Conservation (phyloP, 345 rosid species). For the Pugionium cornutum region DNA sequence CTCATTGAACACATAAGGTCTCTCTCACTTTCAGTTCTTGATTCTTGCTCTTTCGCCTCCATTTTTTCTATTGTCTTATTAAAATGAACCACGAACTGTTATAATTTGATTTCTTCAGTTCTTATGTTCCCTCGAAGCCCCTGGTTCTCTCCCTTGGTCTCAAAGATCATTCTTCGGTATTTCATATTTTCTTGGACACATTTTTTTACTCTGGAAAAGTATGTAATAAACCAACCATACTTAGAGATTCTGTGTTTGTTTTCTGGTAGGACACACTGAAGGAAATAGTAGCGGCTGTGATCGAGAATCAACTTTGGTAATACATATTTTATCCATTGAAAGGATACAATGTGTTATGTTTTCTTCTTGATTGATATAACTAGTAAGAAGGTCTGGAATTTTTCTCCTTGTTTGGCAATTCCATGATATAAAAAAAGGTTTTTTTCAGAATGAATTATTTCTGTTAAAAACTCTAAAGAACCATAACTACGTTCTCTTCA, state of each 20-base stretch:
- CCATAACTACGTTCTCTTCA: too few species aligned
- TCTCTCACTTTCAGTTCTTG: slow-evolving; percentile 13
- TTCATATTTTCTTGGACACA: not conserved
- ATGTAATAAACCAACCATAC: not conserved
- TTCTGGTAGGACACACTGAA: slow-evolving; percentile 72
- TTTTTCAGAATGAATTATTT: too few species aligned
- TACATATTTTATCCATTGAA: not conserved
- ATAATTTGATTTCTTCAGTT: slow-evolving; percentile 40
- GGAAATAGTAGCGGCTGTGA: slow-evolving; percentile 66
- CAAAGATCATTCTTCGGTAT: slow-evolving; percentile 81
- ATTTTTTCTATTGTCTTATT: not conserved
- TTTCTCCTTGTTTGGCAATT: not conserved
- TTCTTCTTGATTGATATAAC: not conserved
- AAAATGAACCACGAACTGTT: slow-evolving; percentile 6
- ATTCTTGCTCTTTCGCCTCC: not conserved
- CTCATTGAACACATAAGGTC: slow-evolving; percentile 88
- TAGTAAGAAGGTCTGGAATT: not conserved
- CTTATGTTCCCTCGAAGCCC: slow-evolving; percentile 58
- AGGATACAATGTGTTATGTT: slow-evolving; percentile 12
- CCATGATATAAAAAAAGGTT: not conserved
- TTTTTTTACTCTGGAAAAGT: not conserved
- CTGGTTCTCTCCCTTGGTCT: slow-evolving; percentile 89
- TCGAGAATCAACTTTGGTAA: slow-evolving; percentile 74
- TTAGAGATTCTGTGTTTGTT: not conserved
- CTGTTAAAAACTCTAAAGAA: too few species aligned